Conservation (phyloP, 352 stramenopile genomes). For the Phytophthora aleatoria region DNA sequence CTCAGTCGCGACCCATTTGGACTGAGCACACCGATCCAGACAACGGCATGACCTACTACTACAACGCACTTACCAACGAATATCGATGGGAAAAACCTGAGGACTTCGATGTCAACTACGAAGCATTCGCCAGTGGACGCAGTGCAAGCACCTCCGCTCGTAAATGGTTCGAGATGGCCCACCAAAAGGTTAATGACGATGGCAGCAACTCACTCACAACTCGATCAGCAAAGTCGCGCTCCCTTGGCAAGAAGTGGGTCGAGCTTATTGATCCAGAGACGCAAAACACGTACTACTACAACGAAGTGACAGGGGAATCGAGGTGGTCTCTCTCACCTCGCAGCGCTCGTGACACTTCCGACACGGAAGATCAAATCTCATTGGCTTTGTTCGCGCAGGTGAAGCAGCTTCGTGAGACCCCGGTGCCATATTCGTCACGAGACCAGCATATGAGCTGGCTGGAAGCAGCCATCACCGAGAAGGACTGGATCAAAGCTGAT, state of each 20-base stretch:
- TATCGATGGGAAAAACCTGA: conserved; percentile 79
- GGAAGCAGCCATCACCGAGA: conserved; percentile 59
- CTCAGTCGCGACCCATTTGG: conserved; percentile 60
- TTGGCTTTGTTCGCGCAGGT: conserved; percentile 62
- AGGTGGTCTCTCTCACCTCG: conserved; percentile 85
- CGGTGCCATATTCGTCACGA: conserved; percentile 55
- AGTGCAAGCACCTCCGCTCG: conserved; percentile 47
- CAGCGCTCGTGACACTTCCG: conserved; percentile 56
- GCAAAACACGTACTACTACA: conserved; percentile 92
- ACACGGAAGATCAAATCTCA: conserved; percentile 63
- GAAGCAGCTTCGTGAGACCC: conserved; percentile 46
- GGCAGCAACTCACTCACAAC: conserved; percentile 33
- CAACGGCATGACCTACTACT: conserved; percentile 63
- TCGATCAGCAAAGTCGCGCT: conserved; percentile 41
- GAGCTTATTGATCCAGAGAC: conserved; percentile 81
- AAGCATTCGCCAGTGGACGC: conserved; percentile 43
- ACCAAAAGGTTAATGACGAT: conserved; percentile 27
- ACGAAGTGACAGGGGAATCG: conserved; percentile 87
- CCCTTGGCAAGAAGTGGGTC: conserved; percentile 80
- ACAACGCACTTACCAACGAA: conserved; percentile 73
- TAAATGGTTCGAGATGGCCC: conserved; percentile 65
- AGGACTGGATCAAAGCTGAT: conserved; percentile 73
- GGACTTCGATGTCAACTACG: conserved; percentile 65
- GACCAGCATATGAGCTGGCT: conserved; percentile 75
- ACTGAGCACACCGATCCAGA: conserved; percentile 58